Conservation (phyloP, 768 basidiomycete genomes). For the Artomyces pyxidatus region DNA sequence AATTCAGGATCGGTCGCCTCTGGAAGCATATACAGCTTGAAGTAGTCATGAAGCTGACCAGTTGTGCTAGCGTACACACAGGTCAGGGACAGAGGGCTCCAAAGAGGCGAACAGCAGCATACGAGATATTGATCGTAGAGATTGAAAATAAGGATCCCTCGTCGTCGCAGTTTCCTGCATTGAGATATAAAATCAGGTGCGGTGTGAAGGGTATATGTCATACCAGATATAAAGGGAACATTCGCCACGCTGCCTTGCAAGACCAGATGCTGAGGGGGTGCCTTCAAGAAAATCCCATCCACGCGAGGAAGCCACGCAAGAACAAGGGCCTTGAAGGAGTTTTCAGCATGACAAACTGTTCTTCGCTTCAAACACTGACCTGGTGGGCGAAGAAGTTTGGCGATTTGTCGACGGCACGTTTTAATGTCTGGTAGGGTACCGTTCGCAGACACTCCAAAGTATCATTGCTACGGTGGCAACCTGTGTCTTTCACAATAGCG, state of each 20-base stretch:
- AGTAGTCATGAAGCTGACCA: neutral
- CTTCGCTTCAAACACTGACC: conserved; percentile 18
- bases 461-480: conserved; percentile 31
- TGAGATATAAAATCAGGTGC: neutral
- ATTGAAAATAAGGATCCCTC: conserved; percentile 41
- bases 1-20: conserved; percentile 1
- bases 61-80: neutral
- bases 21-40: conserved; percentile 1
- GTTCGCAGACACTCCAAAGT: conserved; percentile 34
- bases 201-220: neutral
- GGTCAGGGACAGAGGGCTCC: neutral
- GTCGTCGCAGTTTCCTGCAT: conserved; percentile 42
- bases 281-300: conserved; percentile 43
- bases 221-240: conserved; percentile 41
- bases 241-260: conserved; percentile 36
- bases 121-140: conserved; percentile 22
- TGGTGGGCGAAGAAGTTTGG: conserved; percentile 34
- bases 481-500: conserved; percentile 30
- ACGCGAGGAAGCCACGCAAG: conserved; percentile 42
- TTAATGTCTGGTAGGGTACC: conserved; percentile 29
- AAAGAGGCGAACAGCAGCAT: neutral
- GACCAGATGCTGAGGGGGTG: conserved; percentile 35
- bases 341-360: neutral
- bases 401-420: conserved; percentile 31
- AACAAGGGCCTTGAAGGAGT: conserved; percentile 28